Base-by-base conservation (phyloP, 306 rosid species). In the Quercus suber region DNA sequence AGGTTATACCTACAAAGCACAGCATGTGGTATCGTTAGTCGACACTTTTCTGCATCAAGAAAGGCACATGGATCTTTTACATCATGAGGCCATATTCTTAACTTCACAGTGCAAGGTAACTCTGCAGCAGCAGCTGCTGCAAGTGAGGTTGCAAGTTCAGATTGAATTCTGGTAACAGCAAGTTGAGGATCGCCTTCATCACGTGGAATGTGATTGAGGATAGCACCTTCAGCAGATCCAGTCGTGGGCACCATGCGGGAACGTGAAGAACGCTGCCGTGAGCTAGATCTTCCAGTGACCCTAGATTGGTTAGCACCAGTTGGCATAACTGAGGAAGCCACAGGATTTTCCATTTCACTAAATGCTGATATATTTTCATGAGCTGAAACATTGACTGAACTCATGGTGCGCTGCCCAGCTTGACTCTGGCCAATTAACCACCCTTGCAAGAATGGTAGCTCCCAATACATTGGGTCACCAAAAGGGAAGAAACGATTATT, bases 81-180 rank as follows among this genome's bases (percentile, higher is more conserved):
- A 88, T 91, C 96, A 85, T 96, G 97, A 0, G 89, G 83, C 99
- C 99, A 93, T 73, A 96, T 89, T 81, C 96, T 88, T 69, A 96
- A 91, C 92, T 93, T 96, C 85, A 96, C 99, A 10, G 98, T 90
- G 80, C 98, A 93, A 81, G 99, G 99, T 74, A 96, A 80, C 90
- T 96, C 99, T 23, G 97, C 85, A 43, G 97, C 97, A 2, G 97
- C 96, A 14, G 91, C 90, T 8, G 92, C 96, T 78, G 99, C 95
- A 79, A 90, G 81, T 61, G 97, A 90, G 58, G 91, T 89, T 37
- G 98, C 94, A 71, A 93, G 93, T 73, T 93, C 98, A 35, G 99
- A 83, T 78, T 93, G 99, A 57, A 91, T 86, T 78, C 96, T 87
- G 60, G 80, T 88, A 41, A 86, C 87, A 70, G 89, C 79, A 55